Evolutionary conservation across 257 asterid species (phyloP), one percentile per base, ranked within the genome.

Genomic region (Coffea canephora): DNA sequence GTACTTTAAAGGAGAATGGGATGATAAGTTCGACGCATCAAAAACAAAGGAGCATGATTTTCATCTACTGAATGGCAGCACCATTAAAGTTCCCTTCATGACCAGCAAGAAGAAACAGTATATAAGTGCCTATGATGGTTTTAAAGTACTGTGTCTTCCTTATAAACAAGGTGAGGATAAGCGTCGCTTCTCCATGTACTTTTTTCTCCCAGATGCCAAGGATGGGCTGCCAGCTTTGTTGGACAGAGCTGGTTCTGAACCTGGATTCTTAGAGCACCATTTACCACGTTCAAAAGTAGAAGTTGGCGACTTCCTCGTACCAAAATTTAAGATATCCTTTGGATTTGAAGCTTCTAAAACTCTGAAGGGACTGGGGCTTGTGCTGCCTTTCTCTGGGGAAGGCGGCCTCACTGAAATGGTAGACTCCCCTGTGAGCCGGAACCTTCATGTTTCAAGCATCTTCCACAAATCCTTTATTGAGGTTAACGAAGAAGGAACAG

Each of bases 401-500:
- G 62, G 77, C 41, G 89, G 83, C 16, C 81, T 87, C 70, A 73
- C 80, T 2, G 89, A 83, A 57, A 87, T 87, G 80, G 89, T 80
- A 5, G 83, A 85, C 70, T 77, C 87, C 68, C 72, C 86, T 12
- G 68, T 62, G 43, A 74, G 82, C 55, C 23, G 49, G 16, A 75
- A 85, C 10, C 83, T 85, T 3, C 57, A 41, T 67, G 90, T 87
- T 74, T 87, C 89, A 13, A 70, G 62, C 79, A 87, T 85, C 27
- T 81, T 87, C 55, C 90, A 87, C 25, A 87, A 83, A 55, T 81
- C 90, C 31, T 83, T 85, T 25, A 77, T 87, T 1, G 87, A 85
- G 83, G 89, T 87, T 11, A 87, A 85, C 12, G 89, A 87, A 75
- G 87, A 79, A 80, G 89, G 89, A 27, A 85, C 90, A 43, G 86